Evolutionary conservation across 306 rosid genomes (phyloP).

Genomic region (Oemleria cerasiformis): DNA sequence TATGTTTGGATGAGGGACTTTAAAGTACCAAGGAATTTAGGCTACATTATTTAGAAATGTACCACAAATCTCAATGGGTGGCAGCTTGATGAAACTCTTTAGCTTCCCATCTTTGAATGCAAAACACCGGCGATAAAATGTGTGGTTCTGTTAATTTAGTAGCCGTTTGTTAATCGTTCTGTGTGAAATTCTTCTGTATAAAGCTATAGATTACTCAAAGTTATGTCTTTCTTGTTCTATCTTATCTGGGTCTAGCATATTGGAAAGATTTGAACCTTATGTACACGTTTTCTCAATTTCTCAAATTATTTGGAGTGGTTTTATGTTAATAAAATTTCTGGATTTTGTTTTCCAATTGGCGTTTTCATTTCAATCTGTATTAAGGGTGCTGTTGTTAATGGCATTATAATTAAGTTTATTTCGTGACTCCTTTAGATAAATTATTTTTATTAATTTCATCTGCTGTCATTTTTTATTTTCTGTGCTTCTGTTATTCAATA

Average conservation of each 20-base stretch:
- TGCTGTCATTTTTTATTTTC: not conserved
- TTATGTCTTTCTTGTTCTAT: not conserved
- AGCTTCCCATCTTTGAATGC: no score
- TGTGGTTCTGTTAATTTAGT: no score
- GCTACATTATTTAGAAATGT: no score
- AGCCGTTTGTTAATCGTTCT: not conserved
- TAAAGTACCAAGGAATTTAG: no score
- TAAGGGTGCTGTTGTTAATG: not conserved
- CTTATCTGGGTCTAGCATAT: not conserved
- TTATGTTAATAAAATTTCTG: not conserved
- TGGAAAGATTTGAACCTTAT: not conserved
- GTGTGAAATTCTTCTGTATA: not conserved
- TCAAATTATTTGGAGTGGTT: not conserved
- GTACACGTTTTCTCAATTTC: not conserved
- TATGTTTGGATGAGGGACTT: no score
- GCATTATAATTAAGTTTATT: not conserved
- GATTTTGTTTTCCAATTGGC: no score
- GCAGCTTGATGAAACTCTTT: no score
- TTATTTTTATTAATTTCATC: not conserved
- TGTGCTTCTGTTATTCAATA: not conserved
- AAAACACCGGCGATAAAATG: no score
- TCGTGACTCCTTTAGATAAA: no score
- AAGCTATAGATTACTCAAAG: not conserved
- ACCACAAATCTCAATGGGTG: no score
- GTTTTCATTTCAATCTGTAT: not conserved